phyloP scores from a whole-genome alignment of 108 stramenopile genomes.

The Cyclotella atomus region DNA sequence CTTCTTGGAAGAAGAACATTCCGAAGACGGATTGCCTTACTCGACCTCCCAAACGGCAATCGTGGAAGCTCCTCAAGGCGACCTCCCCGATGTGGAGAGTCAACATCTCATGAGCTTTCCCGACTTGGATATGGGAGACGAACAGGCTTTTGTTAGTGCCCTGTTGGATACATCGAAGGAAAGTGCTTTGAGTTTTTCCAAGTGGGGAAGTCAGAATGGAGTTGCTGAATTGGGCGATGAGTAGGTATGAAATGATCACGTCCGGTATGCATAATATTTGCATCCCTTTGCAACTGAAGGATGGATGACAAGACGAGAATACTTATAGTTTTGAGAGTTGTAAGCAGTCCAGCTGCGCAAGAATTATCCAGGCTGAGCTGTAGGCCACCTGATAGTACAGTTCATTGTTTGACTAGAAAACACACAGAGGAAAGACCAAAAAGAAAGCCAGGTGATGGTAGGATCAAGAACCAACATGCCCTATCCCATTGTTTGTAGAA shows the following conservation, averaged over 20 bases:
- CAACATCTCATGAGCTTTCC: conserved; percentile 33
- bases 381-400: not conserved
- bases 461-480: not conserved
- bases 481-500: conserved; percentile 1
- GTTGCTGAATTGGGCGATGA: not conserved
- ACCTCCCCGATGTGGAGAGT: too few relatives aligned
- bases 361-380: too few relatives aligned
- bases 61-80: too few relatives aligned
- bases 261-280: not conserved
- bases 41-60: too few relatives aligned
- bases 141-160: conserved; percentile 86
- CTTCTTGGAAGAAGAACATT: not conserved
- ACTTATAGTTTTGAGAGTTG: not conserved
- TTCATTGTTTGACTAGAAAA: not conserved
- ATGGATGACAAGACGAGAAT: not conserved
- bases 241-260: not conserved
- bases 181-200: conserved; percentile 44
- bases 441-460: not conserved
- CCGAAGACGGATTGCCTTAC: conserved; percentile 7
- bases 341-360: too few relatives aligned
- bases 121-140: conserved; percentile 63
- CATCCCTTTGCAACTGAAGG: not conserved
- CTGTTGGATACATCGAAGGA: conserved; percentile 65
- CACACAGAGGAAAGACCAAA: not conserved
- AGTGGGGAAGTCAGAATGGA: conserved; percentile 20